A percentile compares a stretch with the other conserved stretches of the same genome.
Evolutionary conservation across 2,329 filamentous ascomycete species (phyloP).

Genomic region (Clarireedia hainanense): DNA sequence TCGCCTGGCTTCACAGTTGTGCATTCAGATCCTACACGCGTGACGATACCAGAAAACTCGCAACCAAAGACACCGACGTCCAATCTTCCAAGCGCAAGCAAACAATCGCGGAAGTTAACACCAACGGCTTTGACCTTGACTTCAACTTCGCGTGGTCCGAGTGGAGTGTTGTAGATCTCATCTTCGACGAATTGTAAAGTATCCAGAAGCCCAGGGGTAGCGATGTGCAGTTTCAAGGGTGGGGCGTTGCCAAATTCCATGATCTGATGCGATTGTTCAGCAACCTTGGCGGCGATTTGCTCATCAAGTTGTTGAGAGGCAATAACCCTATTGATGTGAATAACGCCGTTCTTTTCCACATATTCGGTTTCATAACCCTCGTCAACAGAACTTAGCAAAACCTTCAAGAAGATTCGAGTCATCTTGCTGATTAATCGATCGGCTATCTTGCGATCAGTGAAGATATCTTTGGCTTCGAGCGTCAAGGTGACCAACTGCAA

Average conservation of each 20-base stretch:
- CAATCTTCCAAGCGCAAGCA: slow-evolving; percentile 26
- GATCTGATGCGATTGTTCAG: neutral
- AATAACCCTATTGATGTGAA: neutral
- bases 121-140: slow-evolving; percentile 30
- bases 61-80: slow-evolving; percentile 7
- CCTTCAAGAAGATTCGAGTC: slow-evolving; percentile 1
- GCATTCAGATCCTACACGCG: slow-evolving; percentile 5
- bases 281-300: neutral
- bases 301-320: neutral
- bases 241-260: neutral
- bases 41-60: slow-evolving; percentile 13
- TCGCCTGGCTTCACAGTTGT: slow-evolving; percentile 10
- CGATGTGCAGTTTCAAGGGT: slow-evolving; percentile 4
- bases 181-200: slow-evolving; percentile 13
- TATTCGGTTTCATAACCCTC: slow-evolving; percentile 18
- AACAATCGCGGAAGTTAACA: slow-evolving; percentile 39
- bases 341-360: neutral
- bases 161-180: slow-evolving; percentile 7
- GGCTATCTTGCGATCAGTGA: neutral
- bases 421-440: slow-evolving; percentile 11
- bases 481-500: neutral
- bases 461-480: neutral
- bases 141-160: slow-evolving; percentile 28
- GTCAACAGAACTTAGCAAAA: slow-evolving; percentile 10
- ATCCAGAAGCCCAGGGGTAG: slow-evolving; percentile 12